These are phyloP conservation scores for Porphyrellus cyaneotinctus DNA, from an alignment of 768 basidiomycete species.

Conservation along the genomic window DNA sequence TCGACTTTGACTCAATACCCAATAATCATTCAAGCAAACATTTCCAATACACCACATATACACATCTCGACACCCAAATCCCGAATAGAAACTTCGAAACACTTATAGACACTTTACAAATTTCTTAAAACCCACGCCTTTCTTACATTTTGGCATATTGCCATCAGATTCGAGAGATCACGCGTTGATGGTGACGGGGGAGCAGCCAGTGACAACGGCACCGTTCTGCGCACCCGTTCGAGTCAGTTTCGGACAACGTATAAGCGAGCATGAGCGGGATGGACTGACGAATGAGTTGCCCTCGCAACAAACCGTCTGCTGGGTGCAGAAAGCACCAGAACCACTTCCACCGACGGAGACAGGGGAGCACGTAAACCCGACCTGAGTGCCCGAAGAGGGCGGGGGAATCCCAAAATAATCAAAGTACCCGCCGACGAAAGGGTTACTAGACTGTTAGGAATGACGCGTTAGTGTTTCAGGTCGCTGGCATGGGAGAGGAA, in stretches of 20 bases:
- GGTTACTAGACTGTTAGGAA: background rate
- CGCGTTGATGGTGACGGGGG: background rate
- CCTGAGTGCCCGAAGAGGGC: background rate
- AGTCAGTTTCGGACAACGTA: background rate
- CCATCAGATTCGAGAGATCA: background rate
- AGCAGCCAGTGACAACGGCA: background rate
- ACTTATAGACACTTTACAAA: background rate
- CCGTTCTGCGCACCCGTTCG: background rate
- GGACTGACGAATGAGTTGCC: background rate
- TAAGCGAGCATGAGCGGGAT: background rate
- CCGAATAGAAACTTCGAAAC: no score
- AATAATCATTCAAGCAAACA: no score
- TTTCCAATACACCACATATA: no score
- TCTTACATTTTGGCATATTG: background rate
- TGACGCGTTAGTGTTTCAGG: background rate
- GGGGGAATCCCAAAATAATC: background rate
- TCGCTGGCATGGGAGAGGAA: background rate
- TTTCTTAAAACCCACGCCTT: background rate
- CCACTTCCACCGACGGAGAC: background rate
- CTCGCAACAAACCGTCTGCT: slow-evolving; percentile 1
- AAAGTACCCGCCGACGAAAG: background rate
- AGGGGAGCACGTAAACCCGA: slow-evolving; percentile 1
- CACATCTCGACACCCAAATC: no score
- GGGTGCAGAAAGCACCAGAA: background rate
- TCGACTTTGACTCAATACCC: no score